Evolutionary conservation across 352 stramenopile species (phyloP), one percentile per base, ranked within the genome.

Genomic region (Halophytophthora polymorphica): DNA sequence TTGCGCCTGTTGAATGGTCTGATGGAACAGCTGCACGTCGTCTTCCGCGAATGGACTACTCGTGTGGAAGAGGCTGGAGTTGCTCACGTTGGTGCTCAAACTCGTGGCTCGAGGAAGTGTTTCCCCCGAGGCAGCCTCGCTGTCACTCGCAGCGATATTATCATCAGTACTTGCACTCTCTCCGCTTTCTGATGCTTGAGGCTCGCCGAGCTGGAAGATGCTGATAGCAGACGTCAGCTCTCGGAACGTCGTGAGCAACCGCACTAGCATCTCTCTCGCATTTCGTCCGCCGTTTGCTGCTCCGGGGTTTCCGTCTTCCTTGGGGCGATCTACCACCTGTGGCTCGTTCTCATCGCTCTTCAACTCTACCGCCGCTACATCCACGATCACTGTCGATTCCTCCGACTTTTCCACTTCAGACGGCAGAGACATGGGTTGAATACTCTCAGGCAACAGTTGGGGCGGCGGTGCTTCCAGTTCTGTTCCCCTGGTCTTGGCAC

Each of bases 211-310:
- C 43, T 64, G 50, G 13, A 69, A 58, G 21, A 39, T 46, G 2
- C 41, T 42, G 14, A 70, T 61, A 35, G 68, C 60, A 43, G 50
- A 50, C 17, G 63, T 56, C 22, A 73, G 18, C 52, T 73, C 61
- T 1, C 56, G 47, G 19, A 68, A 70, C 4, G 52, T 70, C 17
- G 33, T 50, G 3, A 73, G 52, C 25, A 73, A 41, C 2, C 41
- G 52, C n/a, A 61, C 47, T 29, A 69, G 23, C 8, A 45, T 39
- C 49, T 69, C 49, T 36, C 45, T 61, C 6, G 60, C 28, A 38
- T 56, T 59, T 17, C 31, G 54, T 31, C 25, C 4, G 25, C 25
- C 25, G 8, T 31, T 18, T 61, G 56, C 4, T 11, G 31, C 23
- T 61, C 18, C 17, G 17, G 18, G 8, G 22, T 28, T 5, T 25